A percentile compares a stretch with the other conserved stretches of the same genome.
These are phyloP conservation scores for Wickerhamomyces chambardii DNA, from an alignment of 805 yeast genomes.

Conservation along the genomic window DNA sequence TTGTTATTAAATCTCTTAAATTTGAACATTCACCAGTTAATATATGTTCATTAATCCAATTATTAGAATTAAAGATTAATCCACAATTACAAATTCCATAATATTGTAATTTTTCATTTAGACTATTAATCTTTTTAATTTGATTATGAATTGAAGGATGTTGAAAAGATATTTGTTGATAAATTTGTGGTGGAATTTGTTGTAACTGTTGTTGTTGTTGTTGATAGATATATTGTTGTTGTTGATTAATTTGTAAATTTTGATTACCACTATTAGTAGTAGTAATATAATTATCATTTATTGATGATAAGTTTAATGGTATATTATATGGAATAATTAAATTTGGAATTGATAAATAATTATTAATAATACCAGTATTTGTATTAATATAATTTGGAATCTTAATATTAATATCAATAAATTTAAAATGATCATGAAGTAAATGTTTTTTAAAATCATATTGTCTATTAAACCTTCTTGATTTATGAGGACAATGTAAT, in stretches of 20 bases:
- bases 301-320: too few species aligned
- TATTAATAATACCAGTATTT: too few species aligned
- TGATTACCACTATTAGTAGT: too few species aligned
- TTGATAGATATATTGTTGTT: too few species aligned
- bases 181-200: neutral
- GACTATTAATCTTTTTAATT: conserved; percentile 35
- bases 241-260: too few species aligned
- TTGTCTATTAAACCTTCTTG: conserved; percentile 57
- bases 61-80: conserved; percentile 32
- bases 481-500: conserved; percentile 44
- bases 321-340: too few species aligned
- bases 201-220: too few species aligned
- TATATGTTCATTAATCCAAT: conserved; percentile 51
- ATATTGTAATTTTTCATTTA: conserved; percentile 41
- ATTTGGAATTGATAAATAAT: neutral
- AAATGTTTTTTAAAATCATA: conserved; percentile 63
- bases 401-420: conserved; percentile 30
- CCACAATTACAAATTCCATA: conserved; percentile 52
- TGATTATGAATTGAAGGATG: conserved; percentile 3
- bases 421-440: conserved; percentile 48
- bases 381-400: neutral
- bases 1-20: too few species aligned
- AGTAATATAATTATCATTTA: too few species aligned
- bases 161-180: neutral
- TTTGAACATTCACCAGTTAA: conserved; percentile 18